A percentile compares a stretch with the other conserved stretches of the same genome.
phyloP scores from a whole-genome alignment of 2,329 filamentous ascomycete species.

The Penicillium paneum region DNA sequence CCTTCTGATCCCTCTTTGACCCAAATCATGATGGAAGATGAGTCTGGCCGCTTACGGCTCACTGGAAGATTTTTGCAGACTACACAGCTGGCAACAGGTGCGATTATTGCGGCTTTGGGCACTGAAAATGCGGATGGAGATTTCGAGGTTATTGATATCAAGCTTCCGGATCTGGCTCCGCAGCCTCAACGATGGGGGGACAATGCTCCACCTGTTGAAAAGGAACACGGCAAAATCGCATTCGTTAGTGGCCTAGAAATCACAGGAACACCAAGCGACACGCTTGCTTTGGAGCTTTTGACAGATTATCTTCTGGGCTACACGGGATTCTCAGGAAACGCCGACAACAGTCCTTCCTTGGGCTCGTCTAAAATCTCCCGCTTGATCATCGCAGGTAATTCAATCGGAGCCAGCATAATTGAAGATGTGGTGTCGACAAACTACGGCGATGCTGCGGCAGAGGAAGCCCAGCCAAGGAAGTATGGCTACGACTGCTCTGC shows the following conservation, averaged over 20 bases:
- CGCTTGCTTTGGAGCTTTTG: constrained; percentile 71
- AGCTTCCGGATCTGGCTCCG: constrained; percentile 78
- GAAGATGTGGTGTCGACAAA: constrained; percentile 39
- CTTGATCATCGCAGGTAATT: constrained; percentile 89
- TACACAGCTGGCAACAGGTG: constrained; percentile 81
- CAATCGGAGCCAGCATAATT: constrained; percentile 54
- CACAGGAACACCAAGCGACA: constrained; percentile 70
- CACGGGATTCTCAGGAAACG: constrained; percentile 49
- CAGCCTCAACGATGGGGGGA: constrained; percentile 75
- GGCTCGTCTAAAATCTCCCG: constrained; percentile 64
- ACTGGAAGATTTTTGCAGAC: constrained; percentile 67
- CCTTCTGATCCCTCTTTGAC: constrained; percentile 46
- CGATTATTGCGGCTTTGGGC: constrained; percentile 89
- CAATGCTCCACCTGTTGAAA: constrained; percentile 33
- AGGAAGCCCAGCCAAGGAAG: constrained; percentile 64
- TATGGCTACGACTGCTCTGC: constrained; percentile 89
- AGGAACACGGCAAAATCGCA: constrained; percentile 64
- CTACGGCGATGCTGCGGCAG: constrained; percentile 31
- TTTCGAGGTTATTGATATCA: constrained; percentile 86
- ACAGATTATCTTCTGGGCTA: constrained; percentile 88
- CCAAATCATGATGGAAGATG: constrained; percentile 85
- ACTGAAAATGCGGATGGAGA: constrained; percentile 90
- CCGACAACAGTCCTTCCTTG: constrained; percentile 50
- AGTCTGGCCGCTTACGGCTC: constrained; percentile 81
- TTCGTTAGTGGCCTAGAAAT: constrained; percentile 87